Evolutionary conservation across 75 land plant genomes (phyloP), one percentile per base, ranked within the genome.

Genomic region (Picea sitchensis): DNA sequence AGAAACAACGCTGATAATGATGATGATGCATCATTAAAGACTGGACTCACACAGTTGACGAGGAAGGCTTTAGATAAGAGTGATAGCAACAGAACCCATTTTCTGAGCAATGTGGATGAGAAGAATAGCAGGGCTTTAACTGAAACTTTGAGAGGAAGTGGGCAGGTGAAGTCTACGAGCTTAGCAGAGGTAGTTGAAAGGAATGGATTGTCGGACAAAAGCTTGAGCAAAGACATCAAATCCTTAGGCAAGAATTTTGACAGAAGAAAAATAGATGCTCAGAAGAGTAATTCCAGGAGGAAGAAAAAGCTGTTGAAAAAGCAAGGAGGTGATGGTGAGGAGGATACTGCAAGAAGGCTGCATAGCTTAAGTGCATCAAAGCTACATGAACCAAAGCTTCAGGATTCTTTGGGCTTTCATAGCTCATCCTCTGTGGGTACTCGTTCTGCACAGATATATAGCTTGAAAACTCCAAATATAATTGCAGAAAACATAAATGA

Each of bases 31-130:
- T 75, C 60, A 26, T 38, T 71, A n/a, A 71, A 71, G 51, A 44
- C 54, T 41, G 74, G 51, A 36, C 18, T 75, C n/a, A 58, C 76
- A 30, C 76, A 75, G 60, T 75, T 58, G 36, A 54, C 58, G 26
- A 75, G 76, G 34, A 75, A 75, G 59, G 76, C 76, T 75, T 57
- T 75, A 58, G 76, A 75, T 15, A 23, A 75, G 76, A 75, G 58
- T 57, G 76, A 57, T 23, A 51, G 57, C 75, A 58, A 31, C 30
- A 30, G 3, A 58, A 58, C 18, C 34, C 36, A 31, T 58, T 54
- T 58, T 51, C 20, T 44, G 7, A 58, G 59, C 20, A 30, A 31
- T 23, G 58, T 17, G 59, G 76, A 23, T 15, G 26, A 18, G 4
- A 75, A 15, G 11, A 57, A 58, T 54, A 58, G 60, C 7, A 21